Percentiles rank a stretch among this genome's conserved stretches.
These are phyloP conservation scores for Neurospora sp. DNA, from an alignment of 495 filamentous ascomycete genomes.

Conservation along the genomic window DNA sequence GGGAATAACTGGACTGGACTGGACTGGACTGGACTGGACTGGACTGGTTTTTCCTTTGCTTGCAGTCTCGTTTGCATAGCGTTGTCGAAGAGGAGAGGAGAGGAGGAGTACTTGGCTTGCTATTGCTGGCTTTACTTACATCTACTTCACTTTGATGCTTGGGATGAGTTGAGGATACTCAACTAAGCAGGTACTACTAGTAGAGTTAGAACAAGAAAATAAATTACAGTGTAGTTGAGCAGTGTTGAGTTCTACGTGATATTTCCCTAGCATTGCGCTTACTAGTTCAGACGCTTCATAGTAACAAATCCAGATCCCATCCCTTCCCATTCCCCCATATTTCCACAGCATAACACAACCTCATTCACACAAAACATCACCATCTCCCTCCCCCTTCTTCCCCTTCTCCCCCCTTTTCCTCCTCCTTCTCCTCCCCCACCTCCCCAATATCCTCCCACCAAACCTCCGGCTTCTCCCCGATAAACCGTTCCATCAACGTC, in stretches of 20 bases:
- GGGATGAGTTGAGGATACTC: neutral
- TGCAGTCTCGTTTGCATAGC: neutral
- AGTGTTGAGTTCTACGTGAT: neutral
- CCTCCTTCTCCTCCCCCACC: neutral
- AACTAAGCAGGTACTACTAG: neutral
- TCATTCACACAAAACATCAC: neutral
- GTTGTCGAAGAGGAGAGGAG: neutral
- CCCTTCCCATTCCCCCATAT: neutral
- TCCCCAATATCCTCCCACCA: constrained; percentile 43
- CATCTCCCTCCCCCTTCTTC: neutral
- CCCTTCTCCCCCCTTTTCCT: neutral
- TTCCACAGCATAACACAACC: neutral
- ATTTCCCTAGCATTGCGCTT: neutral
- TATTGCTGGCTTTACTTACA: neutral
- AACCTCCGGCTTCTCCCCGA: constrained; percentile 62
- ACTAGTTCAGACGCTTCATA: neutral
- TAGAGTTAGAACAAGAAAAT: neutral
- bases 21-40: neutral
- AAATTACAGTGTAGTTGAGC: neutral
- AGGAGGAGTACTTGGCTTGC: neutral
- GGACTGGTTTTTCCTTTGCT: neutral
- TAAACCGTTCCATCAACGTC: constrained; percentile 67
- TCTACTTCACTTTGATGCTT: neutral
- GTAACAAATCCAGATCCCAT: neutral
- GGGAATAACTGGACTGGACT: neutral